Conservation (phyloP, 2,329 filamentous ascomycete genomes). For the Epichloe sp. region DNA sequence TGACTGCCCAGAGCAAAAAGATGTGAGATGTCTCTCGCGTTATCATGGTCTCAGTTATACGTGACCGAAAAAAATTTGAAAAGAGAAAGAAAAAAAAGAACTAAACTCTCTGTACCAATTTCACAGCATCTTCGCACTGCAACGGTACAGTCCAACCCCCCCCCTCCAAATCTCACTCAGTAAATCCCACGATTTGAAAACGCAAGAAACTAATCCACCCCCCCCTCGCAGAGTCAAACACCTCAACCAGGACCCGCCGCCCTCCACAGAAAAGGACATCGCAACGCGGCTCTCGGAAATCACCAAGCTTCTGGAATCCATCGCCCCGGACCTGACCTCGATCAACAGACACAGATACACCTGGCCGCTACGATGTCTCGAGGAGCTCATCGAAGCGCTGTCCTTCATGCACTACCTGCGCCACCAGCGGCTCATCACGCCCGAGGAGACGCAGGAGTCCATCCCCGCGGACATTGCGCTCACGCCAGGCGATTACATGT, state of each 20-base stretch:
- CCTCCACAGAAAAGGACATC: conserved; percentile 57
- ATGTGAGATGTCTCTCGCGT: conserved; percentile 45
- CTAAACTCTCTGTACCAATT: neutral
- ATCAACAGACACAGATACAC: conserved; percentile 76
- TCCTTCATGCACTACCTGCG: conserved; percentile 81
- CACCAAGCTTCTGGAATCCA: conserved; percentile 48
- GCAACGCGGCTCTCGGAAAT: conserved; percentile 59
- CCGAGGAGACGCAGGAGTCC: conserved; percentile 41
- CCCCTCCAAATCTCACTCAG: neutral
- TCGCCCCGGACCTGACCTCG: conserved; percentile 61
- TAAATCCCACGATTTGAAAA: neutral
- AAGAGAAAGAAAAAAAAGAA: too few species aligned
- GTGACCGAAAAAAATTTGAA: neutral
- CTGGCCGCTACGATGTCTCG: conserved; percentile 68
- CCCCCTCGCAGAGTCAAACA: conserved; percentile 42
- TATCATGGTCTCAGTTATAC: neutral
- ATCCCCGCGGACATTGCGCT: conserved; percentile 45
- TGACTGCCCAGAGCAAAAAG: conserved; percentile 92
- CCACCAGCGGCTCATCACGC: conserved; percentile 60
- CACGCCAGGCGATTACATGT: conserved; percentile 73
- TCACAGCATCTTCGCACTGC: conserved; percentile 24
- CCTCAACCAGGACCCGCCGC: conserved; percentile 49
- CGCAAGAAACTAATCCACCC: neutral
- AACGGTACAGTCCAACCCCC: conserved; percentile 18
- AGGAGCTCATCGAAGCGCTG: conserved; percentile 88